Base-by-base conservation (phyloP, 1,139 yeast species). In the Pichia kudriavzevii region DNA sequence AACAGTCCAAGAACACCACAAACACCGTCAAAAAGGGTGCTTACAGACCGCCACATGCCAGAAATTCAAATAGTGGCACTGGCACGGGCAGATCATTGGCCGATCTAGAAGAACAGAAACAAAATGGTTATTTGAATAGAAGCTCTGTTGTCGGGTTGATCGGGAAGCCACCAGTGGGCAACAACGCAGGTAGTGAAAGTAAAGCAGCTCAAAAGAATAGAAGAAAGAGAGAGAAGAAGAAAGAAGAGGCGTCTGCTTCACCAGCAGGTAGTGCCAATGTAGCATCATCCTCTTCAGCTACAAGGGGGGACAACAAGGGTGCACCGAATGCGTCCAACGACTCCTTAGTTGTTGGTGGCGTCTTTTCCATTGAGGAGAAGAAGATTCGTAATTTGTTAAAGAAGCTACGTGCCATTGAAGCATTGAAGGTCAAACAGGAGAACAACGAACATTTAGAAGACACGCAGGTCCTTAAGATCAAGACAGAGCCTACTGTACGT, bases 351-450 rank as follows among this genome's bases (percentile, higher is more conserved):
- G 64, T 70, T 42, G 83, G 82, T 26, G 82, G 83, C 35, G 75
- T 72, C 29, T 66, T 69, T 33, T 70, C 82, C 9, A 62, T 79
- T 50, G 96, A 88, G 60, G 97, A 91, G 50, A 91, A 88, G 68
- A 87, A 87, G 61, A 79, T 85, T 46, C 75, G 98, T 56, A 79
- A 94, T 18, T 70, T 91, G 55, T 69, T 88, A 59, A 91, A 91
- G 66, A 93, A 93, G 62, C 70, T 91, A 47, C 74, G 97, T 53
- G 97, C 98, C 11, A 91, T 91, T 41, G 95, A 88, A 58, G 78
- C 77, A 34, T 72, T 93, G 52, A 88, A 88, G 60, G 74, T 74
- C 69, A 82, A 88, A 55, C 91, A 83, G 61, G 84, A 83, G 14
- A 67, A 66, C 34, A 94, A 94, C 33, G 96, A 87, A 46, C 68